Base-by-base conservation (phyloP, 768 basidiomycete genomes). In the Arthromyces matolae region DNA sequence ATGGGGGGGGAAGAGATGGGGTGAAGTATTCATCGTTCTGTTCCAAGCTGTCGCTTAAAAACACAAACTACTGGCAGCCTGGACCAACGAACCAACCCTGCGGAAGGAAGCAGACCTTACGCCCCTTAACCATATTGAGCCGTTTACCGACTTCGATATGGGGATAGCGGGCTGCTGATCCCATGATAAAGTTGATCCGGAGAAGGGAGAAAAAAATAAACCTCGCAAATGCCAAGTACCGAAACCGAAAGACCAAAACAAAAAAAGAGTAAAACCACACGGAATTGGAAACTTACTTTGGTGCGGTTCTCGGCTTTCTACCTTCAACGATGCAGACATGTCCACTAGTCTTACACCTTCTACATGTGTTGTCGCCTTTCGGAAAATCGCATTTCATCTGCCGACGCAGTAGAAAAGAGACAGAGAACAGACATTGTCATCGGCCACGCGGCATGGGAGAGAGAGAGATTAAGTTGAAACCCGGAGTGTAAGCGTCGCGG, bases 341-440 rank as follows among this genome's bases (percentile, higher is more conserved):
- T 1, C 85, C 83, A 42, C 82, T 79, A 22, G 75, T 57, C 56
- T 79, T 83, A 65, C 89, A 92, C 39, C 89, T 79, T 60, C 77
- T 83, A 68, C 89, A 92, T n/a, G 84, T 81, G 59, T 80, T 82
- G 45, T 85, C 81, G 50, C 79, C 72, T 54, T 71, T 73, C 31
- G 84, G 84, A 61, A 91, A 90, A 55, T 83, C 84, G 67, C 89
- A 92, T 73, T 85, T 90, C 89, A 92, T 92, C 86, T 90, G 59
- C 64, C 62, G 57, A 46, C 40, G 24, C 24, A 38, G 34, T 18
- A 51, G 32, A 25, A 49, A 33, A 45, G 35, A 12, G n/a, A 45
- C 32, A 14, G 37, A 27, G 25, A 23, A 12, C 6, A 19, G 34
- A 49, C n/a, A 19, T 36, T 33, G n/a, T 22, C n/a, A 27, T 34